Conservation (phyloP, 2,329 filamentous ascomycete species). For the Lomentospora prolificans region DNA sequence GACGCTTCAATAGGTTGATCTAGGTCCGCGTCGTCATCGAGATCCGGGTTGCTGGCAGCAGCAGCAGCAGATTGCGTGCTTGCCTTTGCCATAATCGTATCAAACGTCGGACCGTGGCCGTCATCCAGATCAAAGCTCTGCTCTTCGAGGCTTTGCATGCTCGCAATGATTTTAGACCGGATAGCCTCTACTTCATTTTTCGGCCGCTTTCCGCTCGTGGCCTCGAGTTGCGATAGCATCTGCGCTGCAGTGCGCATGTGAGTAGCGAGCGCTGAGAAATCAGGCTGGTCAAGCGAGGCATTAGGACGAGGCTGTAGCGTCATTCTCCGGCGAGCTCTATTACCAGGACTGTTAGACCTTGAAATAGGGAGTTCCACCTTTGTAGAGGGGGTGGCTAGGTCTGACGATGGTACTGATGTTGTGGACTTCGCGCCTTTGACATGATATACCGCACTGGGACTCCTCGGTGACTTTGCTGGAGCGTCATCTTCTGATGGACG, state of each 20-base stretch:
- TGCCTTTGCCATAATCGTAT: constrained; percentile 69
- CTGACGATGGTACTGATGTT: constrained; percentile 24
- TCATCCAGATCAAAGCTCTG: constrained; percentile 74
- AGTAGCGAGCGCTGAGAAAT: constrained; percentile 73
- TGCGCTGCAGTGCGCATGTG: constrained; percentile 83
- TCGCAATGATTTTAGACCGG: constrained; percentile 77
- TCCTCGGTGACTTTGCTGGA: constrained; percentile 13
- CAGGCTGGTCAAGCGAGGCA: constrained; percentile 56
- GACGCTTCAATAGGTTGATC: constrained; percentile 46
- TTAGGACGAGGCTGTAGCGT: constrained; percentile 47
- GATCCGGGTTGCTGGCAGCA: constrained; percentile 34
- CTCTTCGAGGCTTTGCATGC: constrained; percentile 81
- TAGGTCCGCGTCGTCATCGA: constrained; percentile 45
- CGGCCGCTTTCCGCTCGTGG: constrained; percentile 70
- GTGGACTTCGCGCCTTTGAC: not conserved
- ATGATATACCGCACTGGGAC: constrained; percentile 7
- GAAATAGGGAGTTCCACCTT: constrained; percentile 56
- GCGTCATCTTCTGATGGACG: constrained; percentile 45
- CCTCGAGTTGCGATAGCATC: constrained; percentile 76
- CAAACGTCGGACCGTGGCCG: constrained; percentile 63
- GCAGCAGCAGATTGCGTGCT: constrained; percentile 36
- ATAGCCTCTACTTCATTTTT: constrained; percentile 75
- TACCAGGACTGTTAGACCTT: constrained; percentile 56
- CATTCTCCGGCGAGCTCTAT: constrained; percentile 40
- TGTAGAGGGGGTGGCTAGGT: constrained; percentile 55